phyloP scores from a whole-genome alignment of 2,329 filamentous ascomycete species.

The Emmonsiellopsis sp. region DNA sequence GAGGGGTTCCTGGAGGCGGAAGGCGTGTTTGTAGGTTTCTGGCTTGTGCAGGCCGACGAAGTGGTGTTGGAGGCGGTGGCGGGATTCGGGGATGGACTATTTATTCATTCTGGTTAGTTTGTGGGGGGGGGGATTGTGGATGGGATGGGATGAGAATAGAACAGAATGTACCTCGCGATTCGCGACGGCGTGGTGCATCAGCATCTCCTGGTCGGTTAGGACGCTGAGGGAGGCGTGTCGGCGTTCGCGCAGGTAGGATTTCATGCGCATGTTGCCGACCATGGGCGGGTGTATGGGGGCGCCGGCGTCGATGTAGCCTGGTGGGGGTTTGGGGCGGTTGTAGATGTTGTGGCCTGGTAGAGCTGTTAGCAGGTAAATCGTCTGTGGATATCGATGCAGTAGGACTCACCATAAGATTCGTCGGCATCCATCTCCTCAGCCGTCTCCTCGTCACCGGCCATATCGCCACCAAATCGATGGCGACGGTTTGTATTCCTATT shows the following conservation, averaged over 20 bases:
- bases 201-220: slow-evolving; percentile 28
- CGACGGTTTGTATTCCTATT: too few relatives aligned
- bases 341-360: too few relatives aligned
- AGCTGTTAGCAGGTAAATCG: too few relatives aligned
- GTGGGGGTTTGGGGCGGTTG: too few relatives aligned
- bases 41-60: slow-evolving; percentile 16
- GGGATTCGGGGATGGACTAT: slow-evolving; percentile 30
- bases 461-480: too few relatives aligned
- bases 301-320: background rate
- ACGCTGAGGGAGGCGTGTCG: slow-evolving; percentile 29
- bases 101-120: background rate
- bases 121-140: background rate
- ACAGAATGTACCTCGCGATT: slow-evolving; percentile 24
- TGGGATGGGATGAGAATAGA: background rate
- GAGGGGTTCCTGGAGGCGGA: slow-evolving; percentile 5
- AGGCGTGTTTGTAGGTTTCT: slow-evolving; percentile 1
- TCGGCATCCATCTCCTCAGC: too few relatives aligned
- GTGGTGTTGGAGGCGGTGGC: slow-evolving; percentile 26
- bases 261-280: background rate
- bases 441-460: too few relatives aligned
- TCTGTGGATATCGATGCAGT: too few relatives aligned
- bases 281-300: background rate
- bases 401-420: too few relatives aligned
- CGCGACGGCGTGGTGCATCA: slow-evolving; percentile 30
- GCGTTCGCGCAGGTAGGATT: slow-evolving; percentile 22